Evolutionary conservation across 2,329 filamentous ascomycete species (phyloP).

Genomic region (Raffaelea arxii): DNA sequence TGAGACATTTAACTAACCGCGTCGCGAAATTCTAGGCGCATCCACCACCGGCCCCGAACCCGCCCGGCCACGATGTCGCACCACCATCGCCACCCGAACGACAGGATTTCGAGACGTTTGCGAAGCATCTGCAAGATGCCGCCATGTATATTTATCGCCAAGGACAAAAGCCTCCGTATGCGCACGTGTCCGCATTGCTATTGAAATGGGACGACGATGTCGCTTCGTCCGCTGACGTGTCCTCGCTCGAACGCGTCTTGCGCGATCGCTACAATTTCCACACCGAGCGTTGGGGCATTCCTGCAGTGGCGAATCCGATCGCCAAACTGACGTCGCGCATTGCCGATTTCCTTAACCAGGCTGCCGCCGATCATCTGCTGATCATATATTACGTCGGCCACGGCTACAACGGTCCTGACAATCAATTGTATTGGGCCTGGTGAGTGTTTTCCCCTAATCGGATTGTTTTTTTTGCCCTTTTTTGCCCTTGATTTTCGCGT

Average conservation of each 20-base stretch:
- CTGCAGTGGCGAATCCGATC: conserved; percentile 47
- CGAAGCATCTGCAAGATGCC: conserved; percentile 57
- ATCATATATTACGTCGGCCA: conserved; percentile 57
- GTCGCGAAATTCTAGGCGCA: conserved; percentile 5
- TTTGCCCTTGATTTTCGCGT: background rate
- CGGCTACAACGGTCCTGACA: conserved; percentile 47
- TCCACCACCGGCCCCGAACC: conserved; percentile 3
- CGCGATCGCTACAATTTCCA: conserved; percentile 51
- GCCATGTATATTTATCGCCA: conserved; percentile 58
- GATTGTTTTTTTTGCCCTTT: no score
- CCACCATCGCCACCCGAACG: conserved; percentile 24
- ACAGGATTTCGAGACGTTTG: conserved; percentile 57
- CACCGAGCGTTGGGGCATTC: conserved; percentile 52
- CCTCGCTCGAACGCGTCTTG: conserved; percentile 46
- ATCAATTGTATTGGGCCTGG: conserved; percentile 58
- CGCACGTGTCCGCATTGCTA: conserved; percentile 49
- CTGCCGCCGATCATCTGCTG: conserved; percentile 47
- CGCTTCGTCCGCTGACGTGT: conserved; percentile 42
- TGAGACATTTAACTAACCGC: background rate
- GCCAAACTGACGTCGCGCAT: conserved; percentile 53
- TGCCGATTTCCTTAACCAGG: conserved; percentile 48
- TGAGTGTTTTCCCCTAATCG: conserved; percentile 32
- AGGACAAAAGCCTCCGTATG: conserved; percentile 47
- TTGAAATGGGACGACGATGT: conserved; percentile 54
- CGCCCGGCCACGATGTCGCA: conserved; percentile 2